Base-by-base conservation (phyloP, 306 rosid genomes). In the Chamaecrista fasciculata region DNA sequence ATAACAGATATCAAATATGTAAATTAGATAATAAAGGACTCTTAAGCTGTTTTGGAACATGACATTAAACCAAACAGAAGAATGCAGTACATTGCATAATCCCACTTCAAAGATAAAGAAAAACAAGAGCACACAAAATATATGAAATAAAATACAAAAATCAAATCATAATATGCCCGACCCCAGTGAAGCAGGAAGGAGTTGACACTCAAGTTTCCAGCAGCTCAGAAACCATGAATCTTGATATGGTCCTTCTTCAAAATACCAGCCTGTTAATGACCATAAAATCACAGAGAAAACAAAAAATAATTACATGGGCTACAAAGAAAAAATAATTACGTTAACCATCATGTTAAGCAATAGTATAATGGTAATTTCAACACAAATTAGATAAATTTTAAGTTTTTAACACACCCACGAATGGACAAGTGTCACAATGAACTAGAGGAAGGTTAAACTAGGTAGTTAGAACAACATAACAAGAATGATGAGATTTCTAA, bases 211-310 rank as follows among this genome's bases (percentile, higher is more conserved):
- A 50, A 50, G 69, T 73, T 48, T 67, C 81, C 82, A 67, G 72
- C 62, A 28, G 80, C 89, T 91, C 73, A 91, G 85, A 91, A 91
- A 71, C 84, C 84, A 72, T 80, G 84, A 76, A 80, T 76, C 71
- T 80, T 80, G 37, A 80, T 76, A 71, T 86, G 82, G 31, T 91
- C 97, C 85, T 91, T 91, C 88, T 91, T 91, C 85, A 86, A 88
- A 2, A 91, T 78, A 49, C 89, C 90, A 66, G 92, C 95, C 97
- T 87, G 86, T 66, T 39, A 50, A 29, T 2, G 29, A 53, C 21
- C 64, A 63, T 11, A 14, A 0, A 36, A 5, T 8, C 25, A 36
- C 12, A 56, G 67, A 16, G 10, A 34, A 50, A 11, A 11, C 3
- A 56, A 5, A 15, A 9, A 4, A 8, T 20, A 15, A n/a, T n/a